Base-by-base conservation (phyloP, 768 basidiomycete genomes). In the Suillus decipiens region DNA sequence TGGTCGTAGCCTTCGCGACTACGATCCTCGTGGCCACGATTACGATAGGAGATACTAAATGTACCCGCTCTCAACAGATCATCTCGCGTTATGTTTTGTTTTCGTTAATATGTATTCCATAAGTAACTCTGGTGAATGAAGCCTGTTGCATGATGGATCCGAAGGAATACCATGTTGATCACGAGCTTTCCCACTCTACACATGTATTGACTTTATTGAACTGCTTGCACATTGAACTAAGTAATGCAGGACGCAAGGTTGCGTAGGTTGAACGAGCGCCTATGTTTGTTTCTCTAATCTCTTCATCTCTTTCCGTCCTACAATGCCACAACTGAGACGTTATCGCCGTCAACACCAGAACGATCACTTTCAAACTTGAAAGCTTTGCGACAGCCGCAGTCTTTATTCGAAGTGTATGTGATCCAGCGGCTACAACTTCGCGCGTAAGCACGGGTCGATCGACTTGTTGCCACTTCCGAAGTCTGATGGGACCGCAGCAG, bases 1-100 rank as follows among this genome's bases (percentile, higher is more conserved):
- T 15, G 79, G 79, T 56, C 81, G 85, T 66, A 83, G 80, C 60
- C 78, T 71, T 50, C 71, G 78, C 22, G 79, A 77, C 24, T 72
- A 74, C 56, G 70, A 75, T 14, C 71, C 69, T 43, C 73, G 68
- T 37, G 41, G 68, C 39, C 66, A 74, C 34, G 71, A 76, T 51
- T 72, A 79, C 60, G 81, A 80, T 54, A 74, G 77, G 69, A 70
- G 71, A 22, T 70, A 72, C 24, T 57, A 57, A 57, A 41, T 39
- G 39, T 57, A 28, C 31, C 10, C 50, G 73, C 48, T 73, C 75
- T 68, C 73, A 76, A 56, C 24, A 31, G 56, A 57, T 28, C 39
- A 31, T 57, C 24, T 57, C 39, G 56, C 34, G 56, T 31, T 57
- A 28, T 19, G 24, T 57, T 42, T 57, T 57, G 56, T 17, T 57